These are phyloP conservation scores for Umbelopsis vinacea DNA, from an alignment of 192 early-diverging fungal genomes.

Conservation along the genomic window DNA sequence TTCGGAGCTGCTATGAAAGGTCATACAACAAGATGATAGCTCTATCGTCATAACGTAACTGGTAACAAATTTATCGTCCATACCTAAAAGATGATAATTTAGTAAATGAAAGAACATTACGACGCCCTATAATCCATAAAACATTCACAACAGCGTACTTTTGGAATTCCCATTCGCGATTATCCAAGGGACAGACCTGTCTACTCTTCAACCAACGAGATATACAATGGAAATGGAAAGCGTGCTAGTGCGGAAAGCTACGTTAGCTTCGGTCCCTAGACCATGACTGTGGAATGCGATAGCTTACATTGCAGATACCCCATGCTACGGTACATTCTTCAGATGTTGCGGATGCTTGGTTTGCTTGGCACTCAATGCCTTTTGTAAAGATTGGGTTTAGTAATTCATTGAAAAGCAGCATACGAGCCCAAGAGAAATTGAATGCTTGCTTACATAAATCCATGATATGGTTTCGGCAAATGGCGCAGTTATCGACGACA, in stretches of 20 bases:
- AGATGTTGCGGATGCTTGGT: conserved; percentile 89
- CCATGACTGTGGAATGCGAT: not conserved
- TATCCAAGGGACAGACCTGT: conserved; percentile 97
- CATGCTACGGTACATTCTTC: conserved; percentile 97
- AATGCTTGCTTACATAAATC: conserved; percentile 79
- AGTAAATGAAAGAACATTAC: not conserved
- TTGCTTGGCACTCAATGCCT: conserved; percentile 98
- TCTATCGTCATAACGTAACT: not conserved
- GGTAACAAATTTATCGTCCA: conserved; percentile 21
- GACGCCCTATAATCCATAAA: not conserved
- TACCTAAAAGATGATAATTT: conserved; percentile 21
- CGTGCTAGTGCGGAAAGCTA: conserved; percentile 66
- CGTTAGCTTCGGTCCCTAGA: not conserved
- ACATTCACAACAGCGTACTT: conserved; percentile 61
- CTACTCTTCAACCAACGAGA: conserved; percentile 96
- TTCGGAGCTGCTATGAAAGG: not conserved
- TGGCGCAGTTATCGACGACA: conserved; percentile 97
- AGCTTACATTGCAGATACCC: conserved; percentile 90
- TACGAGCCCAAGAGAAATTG: not conserved
- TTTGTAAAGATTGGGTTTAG: conserved; percentile 10
- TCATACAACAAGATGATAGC: not conserved
- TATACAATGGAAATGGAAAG: conserved; percentile 99
- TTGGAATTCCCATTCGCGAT: conserved; percentile 98
- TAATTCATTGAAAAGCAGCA: not conserved
- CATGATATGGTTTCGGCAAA: conserved; percentile 99